These are phyloP conservation scores for Aspergillus leporis DNA, from an alignment of 495 filamentous ascomycete species.

Conservation along the genomic window DNA sequence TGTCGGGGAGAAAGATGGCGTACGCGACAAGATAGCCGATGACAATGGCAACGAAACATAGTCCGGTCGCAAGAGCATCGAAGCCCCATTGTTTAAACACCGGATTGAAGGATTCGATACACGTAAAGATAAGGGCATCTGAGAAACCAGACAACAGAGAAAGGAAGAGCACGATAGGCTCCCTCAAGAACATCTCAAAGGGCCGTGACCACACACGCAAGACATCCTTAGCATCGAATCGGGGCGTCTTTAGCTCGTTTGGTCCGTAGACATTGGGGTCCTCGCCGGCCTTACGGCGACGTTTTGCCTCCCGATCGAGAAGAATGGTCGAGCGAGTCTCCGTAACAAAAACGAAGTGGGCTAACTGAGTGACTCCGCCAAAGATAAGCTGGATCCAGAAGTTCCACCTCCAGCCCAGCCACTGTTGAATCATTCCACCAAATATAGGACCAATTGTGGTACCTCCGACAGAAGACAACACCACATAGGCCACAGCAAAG, in stretches of 20 bases:
- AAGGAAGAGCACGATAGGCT: constrained; percentile 72
- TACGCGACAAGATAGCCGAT: constrained; percentile 68
- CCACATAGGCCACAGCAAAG: constrained; percentile 68
- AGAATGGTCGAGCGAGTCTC: constrained; percentile 70
- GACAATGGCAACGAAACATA: constrained; percentile 64
- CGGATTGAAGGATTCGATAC: constrained; percentile 65
- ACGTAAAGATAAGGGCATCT: constrained; percentile 81
- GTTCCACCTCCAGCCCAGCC: constrained; percentile 71
- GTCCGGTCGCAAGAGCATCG: constrained; percentile 51
- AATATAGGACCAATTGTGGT: constrained; percentile 77
- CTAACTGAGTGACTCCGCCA: constrained; percentile 61
- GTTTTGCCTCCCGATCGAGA: constrained; percentile 66
- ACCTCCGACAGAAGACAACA: constrained; percentile 74
- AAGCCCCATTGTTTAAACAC: constrained; percentile 69
- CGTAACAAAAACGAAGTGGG: constrained; percentile 66
- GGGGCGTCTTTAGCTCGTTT: constrained; percentile 53
- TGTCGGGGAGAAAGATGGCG: constrained; percentile 62
- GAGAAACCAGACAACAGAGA: constrained; percentile 75
- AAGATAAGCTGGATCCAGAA: constrained; percentile 83
- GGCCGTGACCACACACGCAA: constrained; percentile 66
- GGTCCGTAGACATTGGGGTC: constrained; percentile 60
- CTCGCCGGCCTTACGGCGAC: constrained; percentile 57
- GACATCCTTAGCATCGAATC: constrained; percentile 56
- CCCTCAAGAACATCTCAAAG: constrained; percentile 76
- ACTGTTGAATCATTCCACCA: constrained; percentile 71